phyloP scores from a whole-genome alignment of 2,329 filamentous ascomycete species.

The Penicillium occitanis region DNA sequence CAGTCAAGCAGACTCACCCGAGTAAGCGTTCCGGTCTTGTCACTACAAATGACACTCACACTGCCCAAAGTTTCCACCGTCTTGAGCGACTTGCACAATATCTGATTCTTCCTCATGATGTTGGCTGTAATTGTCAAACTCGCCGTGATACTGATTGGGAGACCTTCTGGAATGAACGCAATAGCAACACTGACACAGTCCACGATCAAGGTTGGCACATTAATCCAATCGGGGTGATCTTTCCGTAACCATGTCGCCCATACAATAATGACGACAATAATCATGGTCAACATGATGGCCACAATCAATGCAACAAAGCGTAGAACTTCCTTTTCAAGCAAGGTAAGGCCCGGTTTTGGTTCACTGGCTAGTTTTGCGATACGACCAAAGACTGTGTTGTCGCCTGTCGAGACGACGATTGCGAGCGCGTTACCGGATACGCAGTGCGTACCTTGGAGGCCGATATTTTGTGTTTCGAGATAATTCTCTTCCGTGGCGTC shows the following conservation, averaged over 20 bases:
- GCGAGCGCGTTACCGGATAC: constrained; percentile 66
- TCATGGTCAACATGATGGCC: constrained; percentile 22
- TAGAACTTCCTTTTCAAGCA: constrained; percentile 69
- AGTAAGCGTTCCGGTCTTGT: constrained; percentile 65
- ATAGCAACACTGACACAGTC: constrained; percentile 70
- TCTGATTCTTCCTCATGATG: constrained; percentile 73
- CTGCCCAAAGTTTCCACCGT: constrained; percentile 74
- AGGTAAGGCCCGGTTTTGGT: constrained; percentile 66
- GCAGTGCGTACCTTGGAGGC: constrained; percentile 77
- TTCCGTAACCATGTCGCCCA: constrained; percentile 71
- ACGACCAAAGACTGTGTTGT: constrained; percentile 71
- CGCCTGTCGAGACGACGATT: constrained; percentile 69
- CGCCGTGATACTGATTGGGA: constrained; percentile 68
- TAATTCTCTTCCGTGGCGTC: constrained; percentile 71
- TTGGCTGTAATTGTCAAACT: constrained; percentile 74
- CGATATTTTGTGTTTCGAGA: constrained; percentile 73
- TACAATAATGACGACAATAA: constrained; percentile 61
- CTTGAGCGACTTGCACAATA: constrained; percentile 76
- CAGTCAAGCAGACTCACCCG: constrained; percentile 23
- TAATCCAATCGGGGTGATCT: constrained; percentile 68
- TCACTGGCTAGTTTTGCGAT: constrained; percentile 71
- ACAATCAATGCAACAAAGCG: constrained; percentile 57
- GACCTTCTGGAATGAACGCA: constrained; percentile 73
- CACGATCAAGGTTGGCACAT: constrained; percentile 69
- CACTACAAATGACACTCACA: constrained; percentile 72